These are phyloP conservation scores for Iris pallida DNA, from an alignment of 116 monocot genomes.

Conservation along the genomic window DNA sequence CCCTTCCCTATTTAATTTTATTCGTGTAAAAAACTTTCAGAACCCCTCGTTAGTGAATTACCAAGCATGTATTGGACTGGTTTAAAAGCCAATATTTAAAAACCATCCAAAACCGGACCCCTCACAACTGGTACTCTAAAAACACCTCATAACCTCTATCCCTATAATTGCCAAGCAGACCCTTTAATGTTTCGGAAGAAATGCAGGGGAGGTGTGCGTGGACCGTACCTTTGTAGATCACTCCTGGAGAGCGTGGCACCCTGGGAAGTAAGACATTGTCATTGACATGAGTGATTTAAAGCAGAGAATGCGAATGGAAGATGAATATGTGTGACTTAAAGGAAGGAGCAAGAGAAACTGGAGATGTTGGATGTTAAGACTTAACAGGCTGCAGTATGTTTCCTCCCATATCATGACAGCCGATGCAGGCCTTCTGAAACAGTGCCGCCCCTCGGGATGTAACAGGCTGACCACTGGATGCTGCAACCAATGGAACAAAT, in stretches of 20 bases:
- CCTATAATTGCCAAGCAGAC: no score
- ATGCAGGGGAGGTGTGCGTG: not conserved
- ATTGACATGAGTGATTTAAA: not conserved
- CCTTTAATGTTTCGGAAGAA: no score
- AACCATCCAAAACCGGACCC: no score
- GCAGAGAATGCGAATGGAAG: not conserved
- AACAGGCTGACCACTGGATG: constrained; percentile 27
- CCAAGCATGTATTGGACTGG: no score
- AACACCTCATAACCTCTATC: no score
- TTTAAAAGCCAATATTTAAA: no score
- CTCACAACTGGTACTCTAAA: no score
- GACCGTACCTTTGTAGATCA: constrained; percentile 70
- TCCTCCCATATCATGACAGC: constrained; percentile 90
- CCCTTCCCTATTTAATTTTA: no score
- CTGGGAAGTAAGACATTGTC: constrained; percentile 20
- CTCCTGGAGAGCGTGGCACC: constrained; percentile 79
- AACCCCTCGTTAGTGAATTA: no score
- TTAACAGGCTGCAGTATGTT: constrained; percentile 93
- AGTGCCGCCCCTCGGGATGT: constrained; percentile 40
- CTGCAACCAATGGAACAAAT: constrained; percentile 17
- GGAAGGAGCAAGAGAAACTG: not conserved
- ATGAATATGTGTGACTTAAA: not conserved
- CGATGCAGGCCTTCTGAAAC: constrained; percentile 82
- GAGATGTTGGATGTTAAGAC: constrained; percentile 1
- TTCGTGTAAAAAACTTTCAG: no score